Percentiles rank a stretch among this genome's conserved stretches.
phyloP scores from a whole-genome alignment of 2,329 filamentous ascomycete species.

The Colletotrichum costaricense region DNA sequence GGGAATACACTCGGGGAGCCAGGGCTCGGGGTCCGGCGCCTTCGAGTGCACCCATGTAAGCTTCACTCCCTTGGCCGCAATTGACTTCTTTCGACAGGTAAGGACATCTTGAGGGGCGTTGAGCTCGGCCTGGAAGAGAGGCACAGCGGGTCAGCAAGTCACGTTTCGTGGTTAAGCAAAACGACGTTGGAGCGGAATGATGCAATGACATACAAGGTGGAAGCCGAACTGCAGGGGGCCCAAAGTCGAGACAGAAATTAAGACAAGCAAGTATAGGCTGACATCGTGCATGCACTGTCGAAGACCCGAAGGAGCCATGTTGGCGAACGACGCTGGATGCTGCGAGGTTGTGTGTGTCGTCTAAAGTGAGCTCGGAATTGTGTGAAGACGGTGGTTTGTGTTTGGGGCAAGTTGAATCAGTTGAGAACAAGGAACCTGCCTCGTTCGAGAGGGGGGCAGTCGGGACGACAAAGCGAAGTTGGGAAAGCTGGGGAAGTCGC shows the following conservation, averaged over 20 bases:
- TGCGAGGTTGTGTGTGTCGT: background rate
- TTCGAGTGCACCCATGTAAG: conserved; percentile 43
- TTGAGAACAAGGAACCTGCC: background rate
- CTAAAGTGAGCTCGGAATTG: background rate
- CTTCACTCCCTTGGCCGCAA: conserved; percentile 43
- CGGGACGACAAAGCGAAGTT: conserved; percentile 25
- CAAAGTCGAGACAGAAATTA: conserved; percentile 81
- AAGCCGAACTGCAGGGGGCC: conserved; percentile 95
- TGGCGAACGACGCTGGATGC: conserved; percentile 15
- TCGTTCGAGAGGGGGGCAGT: background rate
- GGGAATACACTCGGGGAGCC: conserved; percentile 82
- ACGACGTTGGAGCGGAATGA: conserved; percentile 20
- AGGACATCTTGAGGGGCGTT: conserved; percentile 96
- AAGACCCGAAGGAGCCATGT: conserved; percentile 46
- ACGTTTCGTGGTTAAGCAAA: background rate
- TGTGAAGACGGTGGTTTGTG: conserved; percentile 2
- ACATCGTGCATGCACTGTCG: conserved; percentile 62
- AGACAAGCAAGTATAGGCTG: conserved; percentile 81
- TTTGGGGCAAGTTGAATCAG: background rate
- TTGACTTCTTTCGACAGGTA: conserved; percentile 76
- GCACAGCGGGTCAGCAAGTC: conserved; percentile 2
- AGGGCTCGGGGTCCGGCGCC: conserved; percentile 41
- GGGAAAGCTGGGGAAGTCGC: conserved; percentile 10
- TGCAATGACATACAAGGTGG: conserved; percentile 74
- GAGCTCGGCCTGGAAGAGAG: conserved; percentile 78